These are phyloP conservation scores for Chrysoporthe deuterocubensis DNA, from an alignment of 2,329 filamentous ascomycete species.

Conservation along the genomic window DNA sequence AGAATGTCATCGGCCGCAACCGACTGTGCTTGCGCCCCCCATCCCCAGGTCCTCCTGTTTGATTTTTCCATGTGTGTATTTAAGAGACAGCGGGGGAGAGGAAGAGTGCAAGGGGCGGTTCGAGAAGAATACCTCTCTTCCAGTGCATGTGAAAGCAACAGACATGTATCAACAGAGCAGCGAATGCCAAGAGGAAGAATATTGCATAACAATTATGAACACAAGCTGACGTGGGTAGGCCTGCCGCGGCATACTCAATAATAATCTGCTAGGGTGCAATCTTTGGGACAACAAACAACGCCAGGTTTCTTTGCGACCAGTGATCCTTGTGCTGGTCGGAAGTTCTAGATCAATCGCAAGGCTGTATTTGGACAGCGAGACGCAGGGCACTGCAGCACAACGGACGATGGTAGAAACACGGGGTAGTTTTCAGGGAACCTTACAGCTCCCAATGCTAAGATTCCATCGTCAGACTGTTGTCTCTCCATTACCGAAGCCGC, in stretches of 20 bases:
- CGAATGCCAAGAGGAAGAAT: too few relatives aligned
- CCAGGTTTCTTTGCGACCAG: not conserved
- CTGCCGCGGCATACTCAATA: not conserved
- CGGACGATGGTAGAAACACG: slow-evolving; percentile 11
- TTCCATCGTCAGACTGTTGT: not conserved
- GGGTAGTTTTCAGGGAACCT: not conserved
- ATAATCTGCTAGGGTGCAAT: not conserved
- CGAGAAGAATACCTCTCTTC: too few relatives aligned
- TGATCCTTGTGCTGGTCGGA: not conserved
- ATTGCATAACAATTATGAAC: not conserved
- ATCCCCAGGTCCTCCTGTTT: too few relatives aligned
- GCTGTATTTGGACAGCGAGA: not conserved
- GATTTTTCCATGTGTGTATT: too few relatives aligned
- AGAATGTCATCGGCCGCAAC: too few relatives aligned
- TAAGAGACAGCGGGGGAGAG: too few relatives aligned
- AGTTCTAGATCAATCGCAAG: not conserved
- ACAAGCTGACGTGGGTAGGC: not conserved
- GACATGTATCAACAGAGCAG: too few relatives aligned
- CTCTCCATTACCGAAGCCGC: not conserved
- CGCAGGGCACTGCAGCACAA: not conserved
- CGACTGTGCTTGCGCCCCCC: too few relatives aligned
- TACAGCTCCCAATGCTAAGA: not conserved
- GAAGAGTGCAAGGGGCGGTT: too few relatives aligned
- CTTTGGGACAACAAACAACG: not conserved
- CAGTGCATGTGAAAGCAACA: too few relatives aligned